A percentile compares a stretch with the other conserved stretches of the same genome.
Evolutionary conservation across 768 basidiomycete species (phyloP).

Genomic region (Auricularia sp.): DNA sequence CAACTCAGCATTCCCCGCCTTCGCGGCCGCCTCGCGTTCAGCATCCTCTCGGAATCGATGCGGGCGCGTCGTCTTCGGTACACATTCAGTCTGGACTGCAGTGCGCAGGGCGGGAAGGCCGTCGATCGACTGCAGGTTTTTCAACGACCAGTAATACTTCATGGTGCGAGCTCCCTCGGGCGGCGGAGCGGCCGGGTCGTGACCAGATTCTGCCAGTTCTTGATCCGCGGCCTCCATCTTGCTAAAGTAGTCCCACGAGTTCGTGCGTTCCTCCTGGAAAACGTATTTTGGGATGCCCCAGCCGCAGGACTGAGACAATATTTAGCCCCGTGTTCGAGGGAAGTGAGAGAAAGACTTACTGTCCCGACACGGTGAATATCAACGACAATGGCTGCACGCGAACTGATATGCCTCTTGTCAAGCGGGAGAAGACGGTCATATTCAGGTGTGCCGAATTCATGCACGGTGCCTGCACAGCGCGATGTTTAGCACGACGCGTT

Average conservation of each 20-base stretch:
- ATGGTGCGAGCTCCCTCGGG: conserved; percentile 19
- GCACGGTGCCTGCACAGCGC: conserved; percentile 35
- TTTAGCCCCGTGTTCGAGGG: neutral
- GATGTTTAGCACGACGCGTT: too few species aligned
- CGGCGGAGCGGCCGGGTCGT: conserved; percentile 6
- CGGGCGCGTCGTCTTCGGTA: neutral
- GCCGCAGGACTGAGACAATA: conserved; percentile 52
- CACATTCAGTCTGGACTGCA: neutral
- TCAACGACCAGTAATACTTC: conserved; percentile 43
- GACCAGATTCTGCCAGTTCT: conserved; percentile 9
- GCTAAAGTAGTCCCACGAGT: conserved; percentile 37
- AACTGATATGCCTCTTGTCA: conserved; percentile 40
- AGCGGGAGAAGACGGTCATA: conserved; percentile 44
- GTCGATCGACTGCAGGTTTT: conserved; percentile 45
- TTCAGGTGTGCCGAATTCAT: conserved; percentile 55
- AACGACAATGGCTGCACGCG: conserved; percentile 50
- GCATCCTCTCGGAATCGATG: neutral
- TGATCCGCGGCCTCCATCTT: conserved; percentile 36
- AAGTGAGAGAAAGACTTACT: conserved; percentile 18
- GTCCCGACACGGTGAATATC: conserved; percentile 51
- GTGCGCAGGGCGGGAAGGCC: conserved; percentile 40
- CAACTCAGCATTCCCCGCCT: neutral
- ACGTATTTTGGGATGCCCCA: conserved; percentile 53
- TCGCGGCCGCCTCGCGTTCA: neutral
- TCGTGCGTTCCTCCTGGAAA: conserved; percentile 46